Percentiles rank a stretch among this genome's conserved stretches.
Evolutionary conservation across 495 filamentous ascomycete genomes (phyloP).

Genomic region (Trichodelitschia bisporula): DNA sequence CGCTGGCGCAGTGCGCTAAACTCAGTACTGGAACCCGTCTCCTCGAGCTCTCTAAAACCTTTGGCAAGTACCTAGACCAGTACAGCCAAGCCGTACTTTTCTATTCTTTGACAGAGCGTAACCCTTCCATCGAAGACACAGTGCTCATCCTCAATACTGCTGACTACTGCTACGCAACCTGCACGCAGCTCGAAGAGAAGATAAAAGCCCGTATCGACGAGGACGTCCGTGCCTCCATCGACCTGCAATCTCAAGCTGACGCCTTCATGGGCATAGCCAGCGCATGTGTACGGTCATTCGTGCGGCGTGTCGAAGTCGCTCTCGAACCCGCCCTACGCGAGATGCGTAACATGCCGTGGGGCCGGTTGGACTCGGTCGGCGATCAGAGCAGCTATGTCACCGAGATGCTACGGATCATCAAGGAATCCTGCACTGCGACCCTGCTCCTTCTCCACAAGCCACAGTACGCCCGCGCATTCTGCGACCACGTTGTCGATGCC

Average conservation of each 20-base stretch:
- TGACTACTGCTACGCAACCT: slow-evolving; percentile 89
- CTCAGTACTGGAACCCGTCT: slow-evolving; percentile 73
- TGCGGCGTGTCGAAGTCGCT: slow-evolving; percentile 56
- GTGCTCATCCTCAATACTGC: slow-evolving; percentile 84
- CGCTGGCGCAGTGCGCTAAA: slow-evolving; percentile 84
- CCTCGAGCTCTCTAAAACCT: slow-evolving; percentile 59
- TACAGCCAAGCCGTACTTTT: slow-evolving; percentile 87
- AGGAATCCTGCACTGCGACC: slow-evolving; percentile 43
- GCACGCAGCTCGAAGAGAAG: slow-evolving; percentile 77
- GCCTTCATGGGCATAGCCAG: slow-evolving; percentile 88
- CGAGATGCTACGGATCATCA: slow-evolving; percentile 49
- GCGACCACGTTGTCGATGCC: slow-evolving; percentile 76
- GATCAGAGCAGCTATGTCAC: slow-evolving; percentile 85
- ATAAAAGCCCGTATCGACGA: slow-evolving; percentile 74
- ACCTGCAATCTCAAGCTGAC: slow-evolving; percentile 80
- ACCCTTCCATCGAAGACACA: slow-evolving; percentile 47
- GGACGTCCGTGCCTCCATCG: slow-evolving; percentile 46
- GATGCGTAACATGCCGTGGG: slow-evolving; percentile 95
- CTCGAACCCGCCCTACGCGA: slow-evolving; percentile 81
- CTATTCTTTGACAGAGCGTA: slow-evolving; percentile 40
- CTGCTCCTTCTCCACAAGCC: slow-evolving; percentile 64
- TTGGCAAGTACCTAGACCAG: slow-evolving; percentile 84
- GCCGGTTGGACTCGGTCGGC: slow-evolving; percentile 76
- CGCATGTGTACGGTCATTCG: slow-evolving; percentile 61
- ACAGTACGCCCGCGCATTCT: slow-evolving; percentile 84